Evolutionary conservation across 306 rosid species (phyloP), one percentile per base, ranked within the genome.

Genomic region (Fagus sylvatica): DNA sequence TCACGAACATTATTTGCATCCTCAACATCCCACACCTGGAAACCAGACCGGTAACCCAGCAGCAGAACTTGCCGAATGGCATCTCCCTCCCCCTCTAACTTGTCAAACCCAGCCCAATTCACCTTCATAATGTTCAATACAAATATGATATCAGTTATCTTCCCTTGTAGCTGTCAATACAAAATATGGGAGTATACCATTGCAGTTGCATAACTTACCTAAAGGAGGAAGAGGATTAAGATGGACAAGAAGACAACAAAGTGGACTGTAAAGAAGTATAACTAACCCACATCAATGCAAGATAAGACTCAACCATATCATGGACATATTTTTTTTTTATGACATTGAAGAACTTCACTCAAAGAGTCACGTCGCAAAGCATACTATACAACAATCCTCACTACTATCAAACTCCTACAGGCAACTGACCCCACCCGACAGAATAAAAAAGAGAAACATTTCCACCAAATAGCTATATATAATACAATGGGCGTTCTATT

Each of bases 1-100:
- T 88, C 98, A 4, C 86, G 90, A 53, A 96, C 92, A 84, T 91
- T 91, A 57, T 89, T 84, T 37, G 98, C 94, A 84, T 96, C 97
- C 85, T 96, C 97, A 49, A 96, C 98, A 85, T 90, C 96, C 99
- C 98, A 96, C 82, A 96, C 94, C 82, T 93, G 98, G 88, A 95
- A 96, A 75, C 99, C 99, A 56, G 94, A 93, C 53, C 80, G 90
- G 78, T 86, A 93, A 48, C 98, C 98, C 75, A 96, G 87, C 79
- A 96, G 90, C 53, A 96, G 97, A 68, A 91, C 98, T 84, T 81
- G 88, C 46, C 87, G 91, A 79, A 60, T 64, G 78, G 75, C 69
- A 53, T 74, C 88, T 69, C 88, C 90, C 78, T 85, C 90, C n/a
- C 84, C 74, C 89, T 96, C 99, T 88, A 93, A 81, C 84, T 85